These are phyloP conservation scores for Metschnikowia lunata DNA, from an alignment of 805 yeast genomes.

Conservation along the genomic window DNA sequence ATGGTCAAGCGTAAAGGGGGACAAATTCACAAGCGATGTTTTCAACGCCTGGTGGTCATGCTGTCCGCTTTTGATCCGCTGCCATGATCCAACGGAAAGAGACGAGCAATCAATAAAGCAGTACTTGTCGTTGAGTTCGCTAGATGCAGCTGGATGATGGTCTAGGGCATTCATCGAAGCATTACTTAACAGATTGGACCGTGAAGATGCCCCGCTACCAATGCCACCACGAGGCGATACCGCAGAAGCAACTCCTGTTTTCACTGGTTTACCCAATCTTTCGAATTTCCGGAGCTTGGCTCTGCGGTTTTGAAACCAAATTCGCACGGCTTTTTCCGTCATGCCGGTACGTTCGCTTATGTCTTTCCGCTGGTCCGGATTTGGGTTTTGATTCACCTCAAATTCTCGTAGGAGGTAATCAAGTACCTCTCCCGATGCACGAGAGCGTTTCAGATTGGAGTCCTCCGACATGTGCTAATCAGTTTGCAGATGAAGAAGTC, in stretches of 20 bases:
- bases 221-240: slow-evolving; percentile 5
- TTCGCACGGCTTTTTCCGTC: slow-evolving; percentile 84
- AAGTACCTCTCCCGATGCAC: slow-evolving; percentile 79
- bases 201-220: slow-evolving; percentile 18
- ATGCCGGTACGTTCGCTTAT: slow-evolving; percentile 71
- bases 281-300: slow-evolving; percentile 71
- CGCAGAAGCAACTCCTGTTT: slow-evolving; percentile 3
- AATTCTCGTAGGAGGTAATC: slow-evolving; percentile 66
- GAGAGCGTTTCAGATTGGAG: slow-evolving; percentile 45
- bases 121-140: slow-evolving; percentile 63
- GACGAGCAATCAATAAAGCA: slow-evolving; percentile 64
- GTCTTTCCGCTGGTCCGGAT: slow-evolving; percentile 62
- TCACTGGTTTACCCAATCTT: slow-evolving; percentile 32
- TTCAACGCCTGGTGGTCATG: slow-evolving; percentile 37
- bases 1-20: slow-evolving; percentile 61
- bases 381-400: slow-evolving; percentile 68
- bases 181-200: slow-evolving; percentile 21
- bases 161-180: slow-evolving; percentile 8
- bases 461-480: slow-evolving; percentile 15
- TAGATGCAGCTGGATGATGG: slow-evolving; percentile 32
- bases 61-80: slow-evolving; percentile 65
- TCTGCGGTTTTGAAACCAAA: slow-evolving; percentile 89
- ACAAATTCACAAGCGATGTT: slow-evolving; percentile 51
- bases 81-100: slow-evolving; percentile 77
- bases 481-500: too few relatives aligned